A percentile compares a stretch with the other conserved stretches of the same genome.
phyloP scores from a whole-genome alignment of 78 protist species.

The Cyanophora paradoxa region DNA sequence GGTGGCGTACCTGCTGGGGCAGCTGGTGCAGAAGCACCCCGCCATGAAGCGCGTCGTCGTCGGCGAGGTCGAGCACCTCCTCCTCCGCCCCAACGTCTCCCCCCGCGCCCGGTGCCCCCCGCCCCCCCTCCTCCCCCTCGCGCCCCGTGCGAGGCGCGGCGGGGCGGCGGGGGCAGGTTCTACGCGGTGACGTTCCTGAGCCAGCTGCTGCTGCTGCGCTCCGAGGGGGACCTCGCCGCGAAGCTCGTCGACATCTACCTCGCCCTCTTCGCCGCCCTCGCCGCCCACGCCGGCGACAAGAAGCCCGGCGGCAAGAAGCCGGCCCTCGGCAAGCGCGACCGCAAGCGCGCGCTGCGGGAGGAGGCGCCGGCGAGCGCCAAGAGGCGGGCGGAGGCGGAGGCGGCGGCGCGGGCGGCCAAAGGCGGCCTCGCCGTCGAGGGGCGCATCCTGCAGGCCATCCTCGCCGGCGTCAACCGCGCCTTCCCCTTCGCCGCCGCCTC shows the following conservation, averaged over 20 bases:
- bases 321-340: neutral
- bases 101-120: neutral
- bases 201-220: constrained; percentile 1
- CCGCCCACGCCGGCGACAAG: neutral
- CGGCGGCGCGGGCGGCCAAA: no score
- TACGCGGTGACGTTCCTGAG: constrained; percentile 12
- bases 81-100: constrained; percentile 16
- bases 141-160: no score
- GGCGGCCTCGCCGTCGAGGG: no score
- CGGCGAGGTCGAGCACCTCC: constrained; percentile 7
- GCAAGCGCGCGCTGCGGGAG: neutral
- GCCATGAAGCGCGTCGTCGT: neutral
- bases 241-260: constrained; percentile 1
- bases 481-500: neutral
- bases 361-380: no score
- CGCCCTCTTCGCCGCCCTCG: neutral
- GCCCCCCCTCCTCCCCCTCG: no score
- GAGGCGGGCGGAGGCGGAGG: no score
- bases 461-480: no score
- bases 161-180: no score
- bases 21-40: neutral
- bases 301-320: neutral
- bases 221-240: neutral
- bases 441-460: neutral
- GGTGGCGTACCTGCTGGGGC: neutral